These are phyloP conservation scores for Glaciozyma antarctica DNA, from an alignment of 768 basidiomycete species.

Conservation along the genomic window DNA sequence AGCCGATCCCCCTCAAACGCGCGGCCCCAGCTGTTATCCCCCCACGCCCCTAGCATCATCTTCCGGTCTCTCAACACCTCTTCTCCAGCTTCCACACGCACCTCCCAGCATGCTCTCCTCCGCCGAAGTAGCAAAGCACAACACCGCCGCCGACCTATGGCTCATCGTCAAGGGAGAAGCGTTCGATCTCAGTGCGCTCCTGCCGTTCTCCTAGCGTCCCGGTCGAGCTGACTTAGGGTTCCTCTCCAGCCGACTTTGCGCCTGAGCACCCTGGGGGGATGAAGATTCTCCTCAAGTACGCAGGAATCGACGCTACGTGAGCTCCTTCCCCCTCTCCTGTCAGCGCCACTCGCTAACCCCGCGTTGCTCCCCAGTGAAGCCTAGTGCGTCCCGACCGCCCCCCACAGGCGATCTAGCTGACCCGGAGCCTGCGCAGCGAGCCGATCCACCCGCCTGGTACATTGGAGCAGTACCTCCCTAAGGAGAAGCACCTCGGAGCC, in stretches of 20 bases:
- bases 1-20: too few species aligned
- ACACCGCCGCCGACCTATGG: conserved; percentile 61
- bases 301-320: conserved; percentile 60
- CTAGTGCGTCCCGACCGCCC: conserved; percentile 11
- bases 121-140: conserved; percentile 43
- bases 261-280: conserved; percentile 52
- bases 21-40: background rate
- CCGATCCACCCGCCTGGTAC: conserved; percentile 73
- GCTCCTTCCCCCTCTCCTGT: conserved; percentile 14
- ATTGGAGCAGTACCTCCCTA: conserved; percentile 56
- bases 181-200: conserved; percentile 3
- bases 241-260: conserved; percentile 1
- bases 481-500: conserved; percentile 62
- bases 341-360: background rate
- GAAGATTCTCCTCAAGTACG: conserved; percentile 70
- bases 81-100: background rate
- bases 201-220: background rate
- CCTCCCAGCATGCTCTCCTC: conserved; percentile 26
- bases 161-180: conserved; percentile 56
- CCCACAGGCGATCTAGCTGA: background rate
- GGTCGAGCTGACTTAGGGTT: background rate
- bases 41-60: background rate
- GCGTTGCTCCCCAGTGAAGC: conserved; percentile 11
- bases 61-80: background rate
- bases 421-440: conserved; percentile 35